Evolutionary conservation across 2,329 filamentous ascomycete species (phyloP).

Genomic region (Hyphodiscus sp.): DNA sequence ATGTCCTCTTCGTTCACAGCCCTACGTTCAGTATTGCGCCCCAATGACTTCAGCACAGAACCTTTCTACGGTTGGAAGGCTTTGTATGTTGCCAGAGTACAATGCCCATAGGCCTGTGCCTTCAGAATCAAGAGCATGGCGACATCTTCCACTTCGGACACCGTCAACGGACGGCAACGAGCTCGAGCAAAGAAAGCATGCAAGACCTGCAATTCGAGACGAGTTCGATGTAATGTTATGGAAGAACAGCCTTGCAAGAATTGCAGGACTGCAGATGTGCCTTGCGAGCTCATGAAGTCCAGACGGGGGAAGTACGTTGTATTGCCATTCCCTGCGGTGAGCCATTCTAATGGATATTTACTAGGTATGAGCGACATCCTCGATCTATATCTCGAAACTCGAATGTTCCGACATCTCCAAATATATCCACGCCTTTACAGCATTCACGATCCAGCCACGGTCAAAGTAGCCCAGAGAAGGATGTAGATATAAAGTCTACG

Average conservation of each 20-base stretch:
- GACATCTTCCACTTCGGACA: not conserved
- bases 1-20: not conserved
- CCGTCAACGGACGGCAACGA: slow-evolving; percentile 15
- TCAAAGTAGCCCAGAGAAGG: not conserved
- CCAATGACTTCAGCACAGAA: not conserved
- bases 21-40: not conserved
- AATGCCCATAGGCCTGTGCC: not conserved
- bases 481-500: not conserved
- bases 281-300: slow-evolving; percentile 37
- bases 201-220: slow-evolving; percentile 37
- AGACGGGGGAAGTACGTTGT: slow-evolving; percentile 36
- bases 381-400: not conserved
- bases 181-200: slow-evolving; percentile 35
- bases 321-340: not conserved
- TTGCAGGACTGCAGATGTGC: slow-evolving; percentile 31
- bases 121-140: not conserved
- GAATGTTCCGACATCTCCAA: not conserved
- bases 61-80: not conserved
- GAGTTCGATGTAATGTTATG: slow-evolving; percentile 40
- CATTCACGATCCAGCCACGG: not conserved
- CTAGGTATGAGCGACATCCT: slow-evolving; percentile 5
- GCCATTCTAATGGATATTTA: not conserved
- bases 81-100: no score
- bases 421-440: not conserved
- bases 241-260: slow-evolving; percentile 38